phyloP scores from a whole-genome alignment of 75 land plant species.

The Pinus taeda region DNA sequence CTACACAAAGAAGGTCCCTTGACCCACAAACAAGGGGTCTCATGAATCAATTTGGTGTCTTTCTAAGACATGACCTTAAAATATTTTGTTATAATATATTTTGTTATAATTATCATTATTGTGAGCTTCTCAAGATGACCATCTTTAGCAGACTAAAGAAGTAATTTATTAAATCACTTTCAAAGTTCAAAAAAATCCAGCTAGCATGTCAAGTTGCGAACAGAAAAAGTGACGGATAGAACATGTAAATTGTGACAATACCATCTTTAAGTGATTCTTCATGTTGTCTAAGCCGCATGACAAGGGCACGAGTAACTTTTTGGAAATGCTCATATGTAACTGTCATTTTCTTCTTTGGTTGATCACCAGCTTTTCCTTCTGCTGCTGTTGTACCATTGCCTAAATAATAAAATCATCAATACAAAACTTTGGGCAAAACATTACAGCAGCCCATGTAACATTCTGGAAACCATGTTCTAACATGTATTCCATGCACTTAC shows the following conservation, averaged over 20 bases:
- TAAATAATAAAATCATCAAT: neutral
- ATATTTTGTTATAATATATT: too few relatives aligned
- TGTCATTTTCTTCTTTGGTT: slow-evolving; percentile 66
- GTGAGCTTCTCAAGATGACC: neutral
- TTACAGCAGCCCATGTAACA: neutral
- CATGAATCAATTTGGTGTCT: too few relatives aligned
- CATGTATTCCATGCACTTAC: neutral
- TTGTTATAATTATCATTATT: neutral
- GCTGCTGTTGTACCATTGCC: neutral
- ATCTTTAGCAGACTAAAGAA: neutral
- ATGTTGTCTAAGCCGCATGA: slow-evolving; percentile 89
- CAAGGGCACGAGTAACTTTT: slow-evolving; percentile 89
- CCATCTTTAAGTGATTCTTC: slow-evolving; percentile 85
- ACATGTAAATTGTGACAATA: slow-evolving; percentile 21
- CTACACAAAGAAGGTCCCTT: too few relatives aligned
- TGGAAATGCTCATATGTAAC: slow-evolving; percentile 91
- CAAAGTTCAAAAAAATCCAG: neutral
- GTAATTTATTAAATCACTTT: neutral
- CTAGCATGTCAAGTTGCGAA: neutral
- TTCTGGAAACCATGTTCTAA: neutral
- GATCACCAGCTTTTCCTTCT: slow-evolving; percentile 21
- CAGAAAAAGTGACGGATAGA: neutral
- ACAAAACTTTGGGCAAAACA: neutral
- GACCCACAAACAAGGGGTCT: too few relatives aligned
- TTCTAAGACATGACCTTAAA: too few relatives aligned